Percentiles rank a stretch among this genome's conserved stretches.
Evolutionary conservation across 2,329 filamentous ascomycete species (phyloP).

Genomic region (Curvularia eragrostidis): DNA sequence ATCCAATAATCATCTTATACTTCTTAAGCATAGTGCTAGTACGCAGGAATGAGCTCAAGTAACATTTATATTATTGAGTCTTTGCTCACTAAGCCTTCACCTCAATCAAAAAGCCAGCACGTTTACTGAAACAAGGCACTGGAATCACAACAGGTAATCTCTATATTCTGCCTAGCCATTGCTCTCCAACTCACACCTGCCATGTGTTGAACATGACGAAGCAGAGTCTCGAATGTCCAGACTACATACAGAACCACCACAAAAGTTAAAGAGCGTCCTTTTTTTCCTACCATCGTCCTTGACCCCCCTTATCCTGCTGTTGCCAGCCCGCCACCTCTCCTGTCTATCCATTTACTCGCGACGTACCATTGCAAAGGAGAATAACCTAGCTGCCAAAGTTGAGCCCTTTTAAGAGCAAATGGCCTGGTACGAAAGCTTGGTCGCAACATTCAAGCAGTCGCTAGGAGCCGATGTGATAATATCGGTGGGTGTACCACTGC

Average conservation of each 20-base stretch:
- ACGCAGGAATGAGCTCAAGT: neutral
- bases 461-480: conserved; percentile 8
- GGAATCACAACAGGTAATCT: neutral
- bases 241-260: neutral
- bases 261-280: neutral
- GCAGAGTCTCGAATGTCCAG: neutral
- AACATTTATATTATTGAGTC: neutral
- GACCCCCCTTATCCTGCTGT: neutral
- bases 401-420: conserved; percentile 1
- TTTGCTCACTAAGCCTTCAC: neutral
- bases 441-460: conserved; percentile 10
- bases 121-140: neutral
- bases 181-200: neutral
- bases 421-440: conserved; percentile 8
- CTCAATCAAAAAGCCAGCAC: neutral
- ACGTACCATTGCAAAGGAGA: neutral
- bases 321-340: neutral
- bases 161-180: neutral
- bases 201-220: conserved; percentile 9
- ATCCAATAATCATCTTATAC: neutral
- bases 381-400: neutral
- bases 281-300: neutral
- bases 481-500: conserved; percentile 2
- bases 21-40: neutral
- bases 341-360: neutral